These are phyloP conservation scores for Oemleria cerasiformis DNA, from an alignment of 306 rosid species.

Conservation along the genomic window DNA sequence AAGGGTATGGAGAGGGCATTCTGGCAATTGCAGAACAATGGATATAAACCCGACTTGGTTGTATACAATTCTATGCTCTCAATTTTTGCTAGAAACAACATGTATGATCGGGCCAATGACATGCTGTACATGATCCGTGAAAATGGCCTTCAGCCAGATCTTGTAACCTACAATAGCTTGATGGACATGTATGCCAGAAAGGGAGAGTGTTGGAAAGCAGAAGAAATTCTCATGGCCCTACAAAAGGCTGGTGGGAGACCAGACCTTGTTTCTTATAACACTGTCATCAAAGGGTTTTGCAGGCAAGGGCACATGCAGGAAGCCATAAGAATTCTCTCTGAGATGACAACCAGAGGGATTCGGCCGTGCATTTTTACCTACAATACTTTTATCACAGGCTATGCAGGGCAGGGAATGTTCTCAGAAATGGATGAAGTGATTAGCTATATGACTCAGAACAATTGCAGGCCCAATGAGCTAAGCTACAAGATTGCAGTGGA, in stretches of 20 bases:
- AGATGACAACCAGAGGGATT: conserved; percentile 73
- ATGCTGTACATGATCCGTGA: conserved; percentile 53
- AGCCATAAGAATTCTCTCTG: conserved; percentile 70
- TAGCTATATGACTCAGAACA: conserved; percentile 70
- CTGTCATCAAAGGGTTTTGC: conserved; percentile 88
- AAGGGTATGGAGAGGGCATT: conserved; percentile 88
- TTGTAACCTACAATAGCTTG: conserved; percentile 75
- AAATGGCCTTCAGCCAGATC: conserved; percentile 70
- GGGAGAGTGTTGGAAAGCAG: conserved; percentile 90
- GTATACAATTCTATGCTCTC: conserved; percentile 80
- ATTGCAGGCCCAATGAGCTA: conserved; percentile 79
- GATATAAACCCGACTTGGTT: conserved; percentile 86
- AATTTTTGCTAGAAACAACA: conserved; percentile 58
- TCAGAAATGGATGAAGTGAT: conserved; percentile 79
- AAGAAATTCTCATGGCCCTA: conserved; percentile 72
- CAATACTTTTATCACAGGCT: conserved; percentile 85
- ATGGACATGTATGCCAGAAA: conserved; percentile 81
- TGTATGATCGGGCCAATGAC: conserved; percentile 63
- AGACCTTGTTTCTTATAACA: conserved; percentile 80
- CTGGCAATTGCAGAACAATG: conserved; percentile 53
- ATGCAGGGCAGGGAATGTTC: conserved; percentile 62
- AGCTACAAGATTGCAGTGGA: conserved; percentile 84
- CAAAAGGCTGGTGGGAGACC: conserved; percentile 62
- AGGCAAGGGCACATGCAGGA: conserved; percentile 84
- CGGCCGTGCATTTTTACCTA: conserved; percentile 80